A percentile compares a stretch with the other conserved stretches of the same genome.
phyloP scores from a whole-genome alignment of 345 rosid species.

The Noccaea caerulescens region DNA sequence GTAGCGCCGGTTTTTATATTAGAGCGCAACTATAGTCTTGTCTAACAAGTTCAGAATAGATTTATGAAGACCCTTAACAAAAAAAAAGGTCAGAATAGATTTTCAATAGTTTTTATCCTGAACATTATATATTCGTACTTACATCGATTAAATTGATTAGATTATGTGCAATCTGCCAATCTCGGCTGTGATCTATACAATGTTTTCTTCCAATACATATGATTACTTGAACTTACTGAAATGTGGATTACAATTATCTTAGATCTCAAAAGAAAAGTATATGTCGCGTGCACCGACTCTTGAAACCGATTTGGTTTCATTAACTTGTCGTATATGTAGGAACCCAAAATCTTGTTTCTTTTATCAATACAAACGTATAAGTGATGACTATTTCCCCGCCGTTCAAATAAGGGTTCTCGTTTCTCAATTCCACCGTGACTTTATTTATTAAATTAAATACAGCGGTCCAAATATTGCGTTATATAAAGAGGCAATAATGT shows the following conservation, averaged over 20 bases:
- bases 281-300: neutral
- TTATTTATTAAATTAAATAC: neutral
- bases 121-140: neutral
- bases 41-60: neutral
- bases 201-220: neutral
- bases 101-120: neutral
- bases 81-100: neutral
- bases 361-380: too few relatives aligned
- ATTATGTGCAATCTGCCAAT: neutral
- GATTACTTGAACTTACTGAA: neutral
- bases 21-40: neutral
- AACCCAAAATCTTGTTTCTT: too few relatives aligned
- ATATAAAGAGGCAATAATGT: neutral
- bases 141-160: neutral
- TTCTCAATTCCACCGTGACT: neutral
- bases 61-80: neutral
- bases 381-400: slow-evolving; percentile 1
- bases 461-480: neutral
- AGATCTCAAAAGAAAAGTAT: slow-evolving; percentile 3
- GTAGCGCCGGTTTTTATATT: neutral
- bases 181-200: neutral
- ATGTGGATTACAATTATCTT: neutral
- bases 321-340: neutral
- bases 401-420: slow-evolving; percentile 16
- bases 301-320: slow-evolving; percentile 9